phyloP scores from a whole-genome alignment of 2,329 filamentous ascomycete species.

The Bisporella sp. region DNA sequence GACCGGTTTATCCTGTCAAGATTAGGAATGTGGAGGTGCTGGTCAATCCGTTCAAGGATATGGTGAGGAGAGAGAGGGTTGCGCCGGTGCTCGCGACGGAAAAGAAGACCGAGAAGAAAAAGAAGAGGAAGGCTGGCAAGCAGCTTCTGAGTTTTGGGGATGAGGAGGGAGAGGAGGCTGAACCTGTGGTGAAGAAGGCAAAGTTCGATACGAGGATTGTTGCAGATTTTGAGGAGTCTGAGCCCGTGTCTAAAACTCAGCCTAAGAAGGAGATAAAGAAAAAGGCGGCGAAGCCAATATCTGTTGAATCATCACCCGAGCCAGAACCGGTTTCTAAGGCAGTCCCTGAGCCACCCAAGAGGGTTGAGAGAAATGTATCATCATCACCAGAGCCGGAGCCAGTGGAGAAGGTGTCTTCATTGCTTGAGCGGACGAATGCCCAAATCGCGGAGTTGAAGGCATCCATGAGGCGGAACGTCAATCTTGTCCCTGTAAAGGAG shows the following conservation, averaged over 20 bases:
- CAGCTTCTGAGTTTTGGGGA: slow-evolving; percentile 72
- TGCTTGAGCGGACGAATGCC: slow-evolving; percentile 65
- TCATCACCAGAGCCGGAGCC: slow-evolving; percentile 30
- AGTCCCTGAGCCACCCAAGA: slow-evolving; percentile 10
- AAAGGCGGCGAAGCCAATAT: slow-evolving; percentile 24
- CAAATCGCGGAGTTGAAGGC: slow-evolving; percentile 76
- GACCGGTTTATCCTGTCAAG: slow-evolving; percentile 79
- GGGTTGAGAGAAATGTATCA: slow-evolving; percentile 27
- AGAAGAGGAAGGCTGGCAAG: slow-evolving; percentile 70
- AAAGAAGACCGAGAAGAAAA: slow-evolving; percentile 61
- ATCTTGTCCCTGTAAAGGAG: slow-evolving; percentile 43
- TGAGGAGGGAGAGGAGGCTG: slow-evolving; percentile 50
- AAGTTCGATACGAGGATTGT: slow-evolving; percentile 76
- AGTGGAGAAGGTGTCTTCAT: slow-evolving; percentile 30
- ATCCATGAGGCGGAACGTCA: slow-evolving; percentile 65
- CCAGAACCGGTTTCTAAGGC: slow-evolving; percentile 22
- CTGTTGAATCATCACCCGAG: slow-evolving; percentile 32
- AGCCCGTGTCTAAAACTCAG: slow-evolving; percentile 26
- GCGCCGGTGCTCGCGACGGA: slow-evolving; percentile 40
- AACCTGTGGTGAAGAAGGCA: slow-evolving; percentile 59
- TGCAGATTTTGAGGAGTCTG: slow-evolving; percentile 44
- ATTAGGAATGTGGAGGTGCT: slow-evolving; percentile 69
- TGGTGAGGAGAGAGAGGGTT: slow-evolving; percentile 61
- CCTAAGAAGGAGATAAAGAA: slow-evolving; percentile 26
- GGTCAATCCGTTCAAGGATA: slow-evolving; percentile 76